Evolutionary conservation across 805 yeast species (phyloP), one percentile per base, ranked within the genome.

Genomic region (Saccharomycopsis guyanensis): DNA sequence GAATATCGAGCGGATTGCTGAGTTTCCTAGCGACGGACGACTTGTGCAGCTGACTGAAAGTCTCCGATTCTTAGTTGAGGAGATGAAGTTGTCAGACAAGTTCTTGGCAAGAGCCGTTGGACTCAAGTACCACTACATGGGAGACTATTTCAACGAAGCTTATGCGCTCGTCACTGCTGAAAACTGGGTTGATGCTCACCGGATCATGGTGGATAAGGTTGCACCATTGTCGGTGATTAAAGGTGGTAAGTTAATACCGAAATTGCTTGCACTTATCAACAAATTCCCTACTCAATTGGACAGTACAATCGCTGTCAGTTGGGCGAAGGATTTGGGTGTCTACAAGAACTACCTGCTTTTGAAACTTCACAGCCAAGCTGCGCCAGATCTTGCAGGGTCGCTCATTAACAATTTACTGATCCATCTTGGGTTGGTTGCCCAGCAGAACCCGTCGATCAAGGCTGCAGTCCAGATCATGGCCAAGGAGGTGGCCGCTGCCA

Each of bases 151-250:
- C 64, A 66, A 72, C 13, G 87, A 86, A 54, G 78, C 80, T 1
- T 66, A 71, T 39, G 75, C 80, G 24, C 71, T 82, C 39, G 62
- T 86, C 1, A 70, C 68, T 10, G 95, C 95, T 0, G 68, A 66
- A 8, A 60, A 72, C 42, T 75, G 75, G 66, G 67, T 63, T 0
- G 78, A 75, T 34, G 95, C 96, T 0, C 93, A 86, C 56, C 58
- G 63, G 2, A 64, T 76, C 1, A 62, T 86, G 3, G 55, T 80
- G 6, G 57, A 65, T 1, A 59, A 69, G 2, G 82, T 87, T 25
- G 97, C 91, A 0, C 97, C 97, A 6, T 60, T 63, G 12, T 73
- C 81, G 2, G 75, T 89, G 1, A 72, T 80, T 13, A 68, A 73
- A n/a, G 71, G 73, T 46, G 63, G 61, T 1, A 46, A 57, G 3